Conservation (phyloP, 768 basidiomycete species). For the Tylopilus vinaceipallidus region DNA sequence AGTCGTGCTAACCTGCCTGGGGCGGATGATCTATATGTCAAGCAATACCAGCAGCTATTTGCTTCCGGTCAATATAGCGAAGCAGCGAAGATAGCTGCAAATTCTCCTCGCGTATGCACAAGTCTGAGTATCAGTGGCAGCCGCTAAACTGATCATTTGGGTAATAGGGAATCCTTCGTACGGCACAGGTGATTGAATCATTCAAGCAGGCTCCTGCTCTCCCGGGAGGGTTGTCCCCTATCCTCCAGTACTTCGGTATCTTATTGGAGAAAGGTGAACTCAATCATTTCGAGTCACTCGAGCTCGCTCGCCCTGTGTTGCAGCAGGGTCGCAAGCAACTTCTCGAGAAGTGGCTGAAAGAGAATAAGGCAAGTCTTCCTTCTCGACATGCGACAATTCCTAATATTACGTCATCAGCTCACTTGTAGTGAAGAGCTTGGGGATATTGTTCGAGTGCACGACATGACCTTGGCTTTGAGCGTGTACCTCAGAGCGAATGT, state of each 20-base stretch:
- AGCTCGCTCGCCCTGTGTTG: slow-evolving; percentile 93
- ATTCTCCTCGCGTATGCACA: slow-evolving; percentile 80
- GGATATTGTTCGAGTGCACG: slow-evolving; percentile 90
- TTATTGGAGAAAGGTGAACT: slow-evolving; percentile 98
- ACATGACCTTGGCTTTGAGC: slow-evolving; percentile 95
- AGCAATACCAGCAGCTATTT: slow-evolving; percentile 92
- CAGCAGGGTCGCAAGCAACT: slow-evolving; percentile 96
- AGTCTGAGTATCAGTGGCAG: not conserved
- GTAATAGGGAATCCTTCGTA: slow-evolving; percentile 85
- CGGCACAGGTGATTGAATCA: slow-evolving; percentile 91
- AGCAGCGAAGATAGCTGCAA: slow-evolving; percentile 97
- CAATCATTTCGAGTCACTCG: slow-evolving; percentile 93
- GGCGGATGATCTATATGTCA: slow-evolving; percentile 93
- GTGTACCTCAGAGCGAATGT: slow-evolving; percentile 97
- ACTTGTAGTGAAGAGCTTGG: slow-evolving; percentile 99
- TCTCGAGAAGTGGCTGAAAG: slow-evolving; percentile 98
- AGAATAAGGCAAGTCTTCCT: slow-evolving; percentile 76
- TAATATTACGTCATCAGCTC: slow-evolving; percentile 50
- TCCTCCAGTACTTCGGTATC: slow-evolving; percentile 97
- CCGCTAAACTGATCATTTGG: slow-evolving; percentile 4
- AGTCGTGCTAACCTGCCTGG: slow-evolving; percentile 95
- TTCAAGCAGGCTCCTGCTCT: slow-evolving; percentile 95
- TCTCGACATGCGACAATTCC: slow-evolving; percentile 5
- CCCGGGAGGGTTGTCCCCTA: slow-evolving; percentile 88
- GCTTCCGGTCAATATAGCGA: slow-evolving; percentile 85